phyloP scores from a whole-genome alignment of 176 grass and related monocot species.

The Hordeum vulgare region DNA sequence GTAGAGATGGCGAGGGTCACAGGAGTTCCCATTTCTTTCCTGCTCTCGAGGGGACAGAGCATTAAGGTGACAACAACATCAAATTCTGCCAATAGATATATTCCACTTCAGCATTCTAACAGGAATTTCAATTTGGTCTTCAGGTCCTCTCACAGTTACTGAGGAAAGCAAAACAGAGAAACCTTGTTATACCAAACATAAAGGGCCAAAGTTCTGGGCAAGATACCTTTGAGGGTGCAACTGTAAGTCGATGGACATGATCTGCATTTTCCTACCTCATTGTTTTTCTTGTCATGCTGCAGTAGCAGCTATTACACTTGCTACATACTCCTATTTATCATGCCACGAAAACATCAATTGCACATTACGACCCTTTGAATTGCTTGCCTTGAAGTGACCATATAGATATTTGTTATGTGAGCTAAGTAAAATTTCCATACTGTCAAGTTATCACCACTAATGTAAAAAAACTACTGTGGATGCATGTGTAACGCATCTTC shows the following conservation, averaged over 20 bases:
- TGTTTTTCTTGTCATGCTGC: not conserved
- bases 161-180: conserved; percentile 89
- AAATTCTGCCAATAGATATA: conserved; percentile 1
- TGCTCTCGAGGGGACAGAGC: conserved; percentile 92
- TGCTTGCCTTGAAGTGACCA: conserved; percentile 2
- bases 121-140: conserved; percentile 13
- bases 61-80: conserved; percentile 62
- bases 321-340: not conserved
- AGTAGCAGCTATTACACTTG: conserved; percentile 7
- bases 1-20: conserved; percentile 99
- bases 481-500: not conserved
- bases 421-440: not conserved
- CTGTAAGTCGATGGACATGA: conserved; percentile 61
- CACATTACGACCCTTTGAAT: not conserved
- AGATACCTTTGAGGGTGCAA: conserved; percentile 96
- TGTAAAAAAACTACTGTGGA: conserved; percentile 1
- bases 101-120: conserved; percentile 17
- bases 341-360: not conserved
- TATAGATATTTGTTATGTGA: not conserved
- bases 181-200: conserved; percentile 97
- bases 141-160: conserved; percentile 97
- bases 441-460: not conserved
- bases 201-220: conserved; percentile 81
- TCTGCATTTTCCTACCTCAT: not conserved
- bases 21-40: conserved; percentile 94